These are phyloP conservation scores for Peronospora belbahrii DNA, from an alignment of 352 stramenopile genomes.

Conservation along the genomic window DNA sequence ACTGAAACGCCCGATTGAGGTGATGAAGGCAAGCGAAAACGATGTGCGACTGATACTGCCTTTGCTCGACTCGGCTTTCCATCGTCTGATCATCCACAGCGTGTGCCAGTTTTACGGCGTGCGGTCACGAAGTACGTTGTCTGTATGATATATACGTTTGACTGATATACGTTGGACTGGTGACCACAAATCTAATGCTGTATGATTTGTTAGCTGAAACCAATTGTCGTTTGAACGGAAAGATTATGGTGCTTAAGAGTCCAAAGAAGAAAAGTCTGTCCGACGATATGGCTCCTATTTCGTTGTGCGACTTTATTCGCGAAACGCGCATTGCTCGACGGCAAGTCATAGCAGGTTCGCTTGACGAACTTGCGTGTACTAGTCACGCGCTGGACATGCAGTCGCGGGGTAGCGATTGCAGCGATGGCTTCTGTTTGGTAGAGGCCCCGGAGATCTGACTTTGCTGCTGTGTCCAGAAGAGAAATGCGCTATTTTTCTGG, in stretches of 20 bases:
- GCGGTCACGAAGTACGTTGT: constrained; percentile 65
- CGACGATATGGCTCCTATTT: constrained; percentile 47
- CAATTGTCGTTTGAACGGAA: constrained; percentile 61
- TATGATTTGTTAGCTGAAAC: constrained; percentile 39
- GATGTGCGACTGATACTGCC: constrained; percentile 66
- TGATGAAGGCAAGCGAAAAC: constrained; percentile 48
- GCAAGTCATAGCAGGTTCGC: constrained; percentile 12
- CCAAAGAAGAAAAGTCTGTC: constrained; percentile 42
- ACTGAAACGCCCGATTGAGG: constrained; percentile 57
- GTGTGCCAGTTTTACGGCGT: constrained; percentile 86
- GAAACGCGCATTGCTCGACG: constrained; percentile 49
- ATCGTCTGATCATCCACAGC: constrained; percentile 82
- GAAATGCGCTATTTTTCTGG: neutral
- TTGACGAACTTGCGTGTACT: constrained; percentile 21
- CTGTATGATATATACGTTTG: neutral
- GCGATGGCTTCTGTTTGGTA: constrained; percentile 68
- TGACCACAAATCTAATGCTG: constrained; percentile 6
- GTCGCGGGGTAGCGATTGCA: constrained; percentile 76
- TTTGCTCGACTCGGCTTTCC: constrained; percentile 75
- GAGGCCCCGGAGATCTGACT: constrained; percentile 57
- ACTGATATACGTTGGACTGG: neutral
- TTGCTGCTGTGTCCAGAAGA: neutral
- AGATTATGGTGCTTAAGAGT: constrained; percentile 74
- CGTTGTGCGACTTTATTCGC: constrained; percentile 69
- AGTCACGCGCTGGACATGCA: constrained; percentile 34